Evolutionary conservation across 2,329 filamentous ascomycete genomes (phyloP).

Genomic region (Phialophora chinensis): DNA sequence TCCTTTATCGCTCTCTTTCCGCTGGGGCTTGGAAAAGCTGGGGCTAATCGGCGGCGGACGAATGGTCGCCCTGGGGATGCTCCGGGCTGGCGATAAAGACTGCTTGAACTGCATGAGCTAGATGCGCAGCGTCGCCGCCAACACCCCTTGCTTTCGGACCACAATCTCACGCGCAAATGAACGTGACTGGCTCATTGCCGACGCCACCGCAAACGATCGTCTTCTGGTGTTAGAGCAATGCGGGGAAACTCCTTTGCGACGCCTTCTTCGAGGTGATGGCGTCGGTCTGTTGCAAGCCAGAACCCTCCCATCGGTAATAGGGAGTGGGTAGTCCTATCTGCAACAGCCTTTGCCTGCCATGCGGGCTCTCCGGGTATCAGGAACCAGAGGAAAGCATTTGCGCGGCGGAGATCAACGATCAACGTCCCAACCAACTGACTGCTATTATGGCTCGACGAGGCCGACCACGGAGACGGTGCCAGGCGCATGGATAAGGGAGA

Average conservation of each 20-base stretch:
- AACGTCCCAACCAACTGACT: not conserved
- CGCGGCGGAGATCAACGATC: conserved; percentile 22
- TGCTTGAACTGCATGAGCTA: conserved; percentile 1
- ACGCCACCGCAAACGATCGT: not conserved
- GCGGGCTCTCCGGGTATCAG: conserved; percentile 1
- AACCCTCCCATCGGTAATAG: not conserved
- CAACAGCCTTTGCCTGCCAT: not conserved
- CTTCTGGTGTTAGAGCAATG: not conserved
- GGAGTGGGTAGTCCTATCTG: not conserved
- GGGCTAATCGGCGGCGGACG: not conserved
- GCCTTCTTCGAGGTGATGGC: not conserved
- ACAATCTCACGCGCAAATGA: conserved; percentile 8
- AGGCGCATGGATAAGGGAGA: not conserved
- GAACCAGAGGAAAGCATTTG: conserved; percentile 18
- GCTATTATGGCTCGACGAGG: not conserved
- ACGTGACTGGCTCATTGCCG: not conserved
- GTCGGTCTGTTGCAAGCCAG: not conserved
- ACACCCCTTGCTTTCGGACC: not conserved
- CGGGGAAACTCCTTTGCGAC: not conserved
- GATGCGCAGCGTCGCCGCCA: not conserved
- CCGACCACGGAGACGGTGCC: not conserved
- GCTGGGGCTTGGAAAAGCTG: not conserved
- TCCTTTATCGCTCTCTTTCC: conserved; percentile 9
- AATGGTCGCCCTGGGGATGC: not conserved
- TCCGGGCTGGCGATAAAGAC: conserved; percentile 1